Conservation (phyloP, 2,329 filamentous ascomycete species). For the Microsporum ferrugineum region DNA sequence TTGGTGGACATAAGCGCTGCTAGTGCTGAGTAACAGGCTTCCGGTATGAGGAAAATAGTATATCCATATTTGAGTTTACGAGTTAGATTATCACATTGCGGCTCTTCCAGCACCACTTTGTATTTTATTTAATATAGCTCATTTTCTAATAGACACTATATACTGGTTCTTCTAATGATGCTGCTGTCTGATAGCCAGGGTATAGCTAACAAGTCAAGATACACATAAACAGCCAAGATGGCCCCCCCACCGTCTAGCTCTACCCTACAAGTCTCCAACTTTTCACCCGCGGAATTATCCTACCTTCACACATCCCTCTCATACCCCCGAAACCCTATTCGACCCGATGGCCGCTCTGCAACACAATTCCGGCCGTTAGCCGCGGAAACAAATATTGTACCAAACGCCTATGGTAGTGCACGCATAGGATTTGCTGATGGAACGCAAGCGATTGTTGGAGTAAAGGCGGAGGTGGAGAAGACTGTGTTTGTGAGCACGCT, state of each 20-base stretch:
- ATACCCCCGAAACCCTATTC: conserved; percentile 57
- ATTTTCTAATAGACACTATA: background rate
- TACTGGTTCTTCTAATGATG: background rate
- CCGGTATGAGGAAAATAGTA: background rate
- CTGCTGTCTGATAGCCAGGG: background rate
- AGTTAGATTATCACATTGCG: background rate
- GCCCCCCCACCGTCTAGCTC: conserved; percentile 43
- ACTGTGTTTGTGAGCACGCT: conserved; percentile 39
- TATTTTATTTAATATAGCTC: background rate
- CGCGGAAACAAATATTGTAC: conserved; percentile 82
- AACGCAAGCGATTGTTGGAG: conserved; percentile 87
- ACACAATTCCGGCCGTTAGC: conserved; percentile 83
- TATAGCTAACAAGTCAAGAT: background rate
- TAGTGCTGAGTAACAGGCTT: background rate
- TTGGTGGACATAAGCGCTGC: background rate
- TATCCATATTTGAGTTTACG: background rate
- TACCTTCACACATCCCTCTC: conserved; percentile 87
- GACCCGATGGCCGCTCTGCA: conserved; percentile 70
- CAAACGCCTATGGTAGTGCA: conserved; percentile 81
- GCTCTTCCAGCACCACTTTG: background rate
- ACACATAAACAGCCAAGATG: conserved; percentile 18
- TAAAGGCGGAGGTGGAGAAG: conserved; percentile 88
- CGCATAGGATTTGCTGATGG: conserved; percentile 90
- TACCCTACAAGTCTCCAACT: conserved; percentile 44
- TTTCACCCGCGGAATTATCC: conserved; percentile 91